Evolutionary conservation across 1,284 basidiomycete genomes (phyloP).

Genomic region (Ustilago sp.): DNA sequence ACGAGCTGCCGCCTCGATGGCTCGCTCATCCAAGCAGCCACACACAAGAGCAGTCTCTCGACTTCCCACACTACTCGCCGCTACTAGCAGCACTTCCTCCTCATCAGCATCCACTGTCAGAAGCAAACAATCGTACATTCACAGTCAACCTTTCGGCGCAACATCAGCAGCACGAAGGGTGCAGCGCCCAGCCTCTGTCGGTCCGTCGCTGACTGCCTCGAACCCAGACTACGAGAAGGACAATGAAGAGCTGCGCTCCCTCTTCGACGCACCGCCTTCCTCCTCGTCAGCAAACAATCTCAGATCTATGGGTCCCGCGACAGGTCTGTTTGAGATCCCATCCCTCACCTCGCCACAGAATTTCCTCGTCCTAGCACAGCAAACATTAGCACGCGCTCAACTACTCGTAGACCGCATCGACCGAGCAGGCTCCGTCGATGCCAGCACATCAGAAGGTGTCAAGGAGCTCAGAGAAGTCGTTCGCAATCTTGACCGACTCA

Average conservation of each 20-base stretch:
- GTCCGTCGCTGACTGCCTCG: neutral
- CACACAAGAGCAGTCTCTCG: constrained; percentile 5
- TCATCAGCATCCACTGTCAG: neutral
- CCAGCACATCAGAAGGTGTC: constrained; percentile 20
- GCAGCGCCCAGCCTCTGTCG: constrained; percentile 18
- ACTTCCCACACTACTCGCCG: constrained; percentile 3
- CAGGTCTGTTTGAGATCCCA: constrained; percentile 61
- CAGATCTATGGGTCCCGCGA: constrained; percentile 25
- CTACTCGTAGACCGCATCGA: constrained; percentile 65
- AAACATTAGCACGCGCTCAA: constrained; percentile 63
- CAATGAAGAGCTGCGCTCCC: constrained; percentile 41
- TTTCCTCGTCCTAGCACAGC: constrained; percentile 59
- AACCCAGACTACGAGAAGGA: constrained; percentile 49
- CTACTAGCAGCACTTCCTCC: too few relatives aligned
- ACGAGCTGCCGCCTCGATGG: constrained; percentile 22
- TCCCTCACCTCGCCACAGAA: constrained; percentile 55
- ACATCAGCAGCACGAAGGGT: constrained; percentile 11
- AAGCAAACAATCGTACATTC: neutral
- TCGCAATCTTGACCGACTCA: constrained; percentile 81
- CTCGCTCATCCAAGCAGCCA: constrained; percentile 19
- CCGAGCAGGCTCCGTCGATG: constrained; percentile 38
- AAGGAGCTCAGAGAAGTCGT: constrained; percentile 61
- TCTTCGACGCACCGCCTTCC: constrained; percentile 55
- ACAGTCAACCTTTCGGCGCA: constrained; percentile 14
- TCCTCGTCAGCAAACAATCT: constrained; percentile 35